Evolutionary conservation across 768 basidiomycete genomes (phyloP).

Genomic region (Macrolepiota dolichaula): DNA sequence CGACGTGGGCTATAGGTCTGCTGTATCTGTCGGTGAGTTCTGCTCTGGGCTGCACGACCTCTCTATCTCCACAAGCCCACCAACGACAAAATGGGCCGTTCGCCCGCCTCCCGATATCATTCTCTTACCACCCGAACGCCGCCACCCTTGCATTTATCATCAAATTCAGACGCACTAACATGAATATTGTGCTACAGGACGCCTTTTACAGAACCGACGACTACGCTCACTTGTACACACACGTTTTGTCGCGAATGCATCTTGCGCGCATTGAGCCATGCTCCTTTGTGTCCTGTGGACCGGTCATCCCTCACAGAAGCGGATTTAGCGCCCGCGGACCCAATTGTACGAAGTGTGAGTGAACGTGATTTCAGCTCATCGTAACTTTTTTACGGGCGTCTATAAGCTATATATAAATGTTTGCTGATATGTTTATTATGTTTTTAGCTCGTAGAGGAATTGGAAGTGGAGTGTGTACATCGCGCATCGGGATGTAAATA

Average conservation of each 20-base stretch:
- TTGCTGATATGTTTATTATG: constrained; percentile 5
- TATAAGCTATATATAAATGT: background rate
- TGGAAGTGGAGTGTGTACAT: constrained; percentile 70
- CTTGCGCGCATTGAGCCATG: constrained; percentile 59
- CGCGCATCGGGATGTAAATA: constrained; percentile 54
- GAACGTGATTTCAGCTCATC: background rate
- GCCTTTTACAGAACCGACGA: constrained; percentile 75
- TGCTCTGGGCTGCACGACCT: background rate
- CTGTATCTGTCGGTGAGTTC: constrained; percentile 66
- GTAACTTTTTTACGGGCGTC: background rate
- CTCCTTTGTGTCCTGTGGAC: constrained; percentile 81
- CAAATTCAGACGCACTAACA: background rate
- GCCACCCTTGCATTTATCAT: background rate
- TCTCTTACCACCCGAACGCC: background rate
- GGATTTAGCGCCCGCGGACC: constrained; percentile 66
- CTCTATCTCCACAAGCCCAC: background rate
- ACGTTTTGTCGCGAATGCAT: constrained; percentile 90
- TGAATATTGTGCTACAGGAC: constrained; percentile 31
- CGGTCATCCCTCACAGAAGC: constrained; percentile 57
- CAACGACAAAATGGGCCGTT: background rate
- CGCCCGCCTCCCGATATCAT: background rate
- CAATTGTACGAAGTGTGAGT: constrained; percentile 73
- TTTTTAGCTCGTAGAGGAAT: constrained; percentile 76
- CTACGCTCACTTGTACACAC: constrained; percentile 73
- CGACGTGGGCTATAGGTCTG: constrained; percentile 46